phyloP scores from a whole-genome alignment of 2,329 filamentous ascomycete species.

The Claviceps pusilla region DNA sequence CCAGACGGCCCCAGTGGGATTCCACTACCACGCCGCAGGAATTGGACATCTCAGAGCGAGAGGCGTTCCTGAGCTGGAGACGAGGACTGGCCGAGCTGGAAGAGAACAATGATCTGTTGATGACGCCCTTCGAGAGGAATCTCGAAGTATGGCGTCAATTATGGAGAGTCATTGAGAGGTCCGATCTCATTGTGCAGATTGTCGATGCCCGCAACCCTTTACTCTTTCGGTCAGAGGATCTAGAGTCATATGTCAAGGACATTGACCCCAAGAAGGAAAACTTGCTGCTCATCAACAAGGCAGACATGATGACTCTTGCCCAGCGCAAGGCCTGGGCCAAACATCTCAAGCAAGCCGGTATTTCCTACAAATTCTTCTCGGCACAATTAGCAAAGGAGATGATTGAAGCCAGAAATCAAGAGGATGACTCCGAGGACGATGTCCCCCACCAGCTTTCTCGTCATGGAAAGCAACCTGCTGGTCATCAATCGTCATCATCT shows the following conservation, averaged over 20 bases:
- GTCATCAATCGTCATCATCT: constrained; percentile 4
- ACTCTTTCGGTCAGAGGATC: constrained; percentile 83
- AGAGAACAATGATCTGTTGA: constrained; percentile 82
- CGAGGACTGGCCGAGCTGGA: constrained; percentile 82
- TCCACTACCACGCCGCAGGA: constrained; percentile 67
- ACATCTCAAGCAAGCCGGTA: constrained; percentile 65
- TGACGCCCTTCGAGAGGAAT: constrained; percentile 97
- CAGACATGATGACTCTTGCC: constrained; percentile 89
- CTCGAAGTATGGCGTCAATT: constrained; percentile 94
- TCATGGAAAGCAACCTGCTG: constrained; percentile 15
- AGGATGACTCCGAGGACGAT: constrained; percentile 29
- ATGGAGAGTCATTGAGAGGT: constrained; percentile 95
- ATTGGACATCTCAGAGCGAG: constrained; percentile 64
- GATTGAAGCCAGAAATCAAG: constrained; percentile 55
- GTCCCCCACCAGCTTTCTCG: constrained; percentile 8
- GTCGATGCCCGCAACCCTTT: constrained; percentile 92
- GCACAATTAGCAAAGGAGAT: constrained; percentile 79
- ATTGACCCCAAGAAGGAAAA: constrained; percentile 81
- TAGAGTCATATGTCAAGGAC: constrained; percentile 88
- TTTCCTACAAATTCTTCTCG: constrained; percentile 93
- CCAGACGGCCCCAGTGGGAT: constrained; percentile 81
- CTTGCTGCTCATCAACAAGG: constrained; percentile 89
- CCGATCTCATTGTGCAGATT: constrained; percentile 92
- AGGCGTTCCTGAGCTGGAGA: constrained; percentile 74
- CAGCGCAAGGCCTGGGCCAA: constrained; percentile 76